These are phyloP conservation scores for Metschnikowia chrysomelidarum DNA, from an alignment of 805 yeast species.

Conservation along the genomic window DNA sequence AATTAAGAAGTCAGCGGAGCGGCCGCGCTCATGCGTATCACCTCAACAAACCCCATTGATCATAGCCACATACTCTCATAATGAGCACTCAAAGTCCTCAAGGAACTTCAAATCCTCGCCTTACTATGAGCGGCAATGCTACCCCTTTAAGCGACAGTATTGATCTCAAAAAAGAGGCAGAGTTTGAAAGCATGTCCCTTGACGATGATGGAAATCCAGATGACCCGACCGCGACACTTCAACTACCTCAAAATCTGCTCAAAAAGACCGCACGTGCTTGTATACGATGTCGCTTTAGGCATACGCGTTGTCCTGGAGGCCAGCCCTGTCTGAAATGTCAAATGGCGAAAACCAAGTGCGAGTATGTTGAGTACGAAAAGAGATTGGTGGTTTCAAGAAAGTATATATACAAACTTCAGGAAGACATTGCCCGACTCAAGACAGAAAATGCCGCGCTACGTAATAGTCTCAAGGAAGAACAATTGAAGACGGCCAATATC, in stretches of 20 bases:
- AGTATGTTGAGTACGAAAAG: constrained; percentile 68
- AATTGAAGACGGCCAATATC: constrained; percentile 8
- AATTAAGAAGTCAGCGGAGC: too few species aligned
- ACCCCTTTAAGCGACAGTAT: too few species aligned
- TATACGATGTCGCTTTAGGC: constrained; percentile 66
- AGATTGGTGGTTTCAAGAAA: constrained; percentile 72
- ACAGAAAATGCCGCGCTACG: constrained; percentile 62
- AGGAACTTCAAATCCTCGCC: too few species aligned
- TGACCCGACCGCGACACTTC: constrained; percentile 3
- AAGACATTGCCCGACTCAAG: constrained; percentile 62
- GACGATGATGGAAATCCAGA: constrained; percentile 6
- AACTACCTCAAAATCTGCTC: constrained; percentile 13
- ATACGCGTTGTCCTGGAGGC: constrained; percentile 76
- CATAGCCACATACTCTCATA: too few species aligned
- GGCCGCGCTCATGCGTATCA: too few species aligned
- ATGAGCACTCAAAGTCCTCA: too few species aligned
- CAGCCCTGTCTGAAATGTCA: constrained; percentile 67
- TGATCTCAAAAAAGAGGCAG: constrained; percentile 2
- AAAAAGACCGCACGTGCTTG: constrained; percentile 48
- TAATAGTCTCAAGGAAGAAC: constrained; percentile 36
- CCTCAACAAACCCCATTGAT: too few species aligned
- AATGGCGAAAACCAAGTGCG: constrained; percentile 56
- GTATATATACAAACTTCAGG: constrained; percentile 64
- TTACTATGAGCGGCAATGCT: too few species aligned
- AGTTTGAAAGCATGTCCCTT: constrained; percentile 6